phyloP scores from a whole-genome alignment of 768 basidiomycete genomes.

The Sutorius australiensis region DNA sequence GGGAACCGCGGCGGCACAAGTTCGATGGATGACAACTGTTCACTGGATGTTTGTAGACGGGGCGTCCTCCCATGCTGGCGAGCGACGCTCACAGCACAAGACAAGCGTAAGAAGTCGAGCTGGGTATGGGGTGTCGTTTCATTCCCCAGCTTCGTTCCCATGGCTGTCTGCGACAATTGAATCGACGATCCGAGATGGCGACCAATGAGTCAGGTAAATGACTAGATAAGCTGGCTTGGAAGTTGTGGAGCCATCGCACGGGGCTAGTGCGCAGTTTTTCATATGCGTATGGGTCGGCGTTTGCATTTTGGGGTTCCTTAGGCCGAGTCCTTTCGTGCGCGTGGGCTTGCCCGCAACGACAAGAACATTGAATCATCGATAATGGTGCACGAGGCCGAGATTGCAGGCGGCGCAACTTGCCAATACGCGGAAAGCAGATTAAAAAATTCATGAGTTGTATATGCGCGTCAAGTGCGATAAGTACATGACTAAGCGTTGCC shows the following conservation, averaged over 20 bases:
- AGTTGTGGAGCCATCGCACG: not conserved
- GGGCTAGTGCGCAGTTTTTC: not conserved
- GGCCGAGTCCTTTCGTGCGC: not conserved
- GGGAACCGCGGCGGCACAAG: not conserved
- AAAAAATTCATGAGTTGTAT: conserved; percentile 16
- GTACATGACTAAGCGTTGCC: conserved; percentile 15
- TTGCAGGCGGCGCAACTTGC: not conserved
- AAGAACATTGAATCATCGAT: not conserved
- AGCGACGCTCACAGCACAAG: not conserved
- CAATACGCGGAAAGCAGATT: not conserved
- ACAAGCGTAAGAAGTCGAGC: not conserved
- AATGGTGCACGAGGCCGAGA: too few relatives aligned
- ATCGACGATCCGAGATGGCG: not conserved
- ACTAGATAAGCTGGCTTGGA: too few relatives aligned
- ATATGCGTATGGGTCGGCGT: not conserved
- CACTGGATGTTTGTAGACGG: not conserved
- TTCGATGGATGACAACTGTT: not conserved
- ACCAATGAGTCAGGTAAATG: not conserved
- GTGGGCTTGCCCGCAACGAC: not conserved
- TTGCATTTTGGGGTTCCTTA: not conserved
- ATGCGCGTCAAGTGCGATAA: conserved; percentile 14
- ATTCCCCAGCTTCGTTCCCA: not conserved
- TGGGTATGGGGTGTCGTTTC: too few relatives aligned
- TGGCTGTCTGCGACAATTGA: too few relatives aligned
- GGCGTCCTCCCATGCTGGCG: not conserved